Evolutionary conservation across 352 stramenopile genomes (phyloP).

Genomic region (Globisporangium polare): DNA sequence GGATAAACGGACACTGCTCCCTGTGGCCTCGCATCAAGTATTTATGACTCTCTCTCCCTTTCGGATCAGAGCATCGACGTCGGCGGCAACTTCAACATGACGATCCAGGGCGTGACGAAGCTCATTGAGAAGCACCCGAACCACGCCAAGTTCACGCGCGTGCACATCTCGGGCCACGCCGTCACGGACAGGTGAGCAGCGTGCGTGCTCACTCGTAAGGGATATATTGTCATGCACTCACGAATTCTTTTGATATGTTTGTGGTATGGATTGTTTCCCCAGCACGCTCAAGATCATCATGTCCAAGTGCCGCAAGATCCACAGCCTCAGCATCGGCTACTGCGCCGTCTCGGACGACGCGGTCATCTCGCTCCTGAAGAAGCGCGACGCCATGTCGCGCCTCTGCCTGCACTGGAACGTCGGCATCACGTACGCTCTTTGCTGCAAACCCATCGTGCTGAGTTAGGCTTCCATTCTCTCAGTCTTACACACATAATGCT

Average conservation of each 20-base stretch:
- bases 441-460: not conserved
- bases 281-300: conserved; percentile 87
- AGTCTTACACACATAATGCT: not conserved
- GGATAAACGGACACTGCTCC: no score
- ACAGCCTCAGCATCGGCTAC: conserved; percentile 85
- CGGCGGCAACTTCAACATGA: conserved; percentile 90
- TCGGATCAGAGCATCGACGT: conserved; percentile 86
- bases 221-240: no score
- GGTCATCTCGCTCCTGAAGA: conserved; percentile 80
- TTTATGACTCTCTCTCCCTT: no score
- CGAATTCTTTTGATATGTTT: not conserved
- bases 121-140: conserved; percentile 89
- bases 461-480: conserved; percentile 6
- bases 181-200: conserved; percentile 72
- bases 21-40: no score
- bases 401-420: conserved; percentile 86
- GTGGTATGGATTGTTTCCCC: not conserved
- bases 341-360: conserved; percentile 83
- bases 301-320: conserved; percentile 86
- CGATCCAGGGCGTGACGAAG: conserved; percentile 78
- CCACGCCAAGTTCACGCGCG: conserved; percentile 83
- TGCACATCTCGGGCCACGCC: conserved; percentile 81
- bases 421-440: conserved; percentile 67
- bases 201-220: not conserved
- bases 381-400: conserved; percentile 72